Percentiles rank a stretch among this genome's conserved stretches.
phyloP scores from a whole-genome alignment of 2,329 filamentous ascomycete genomes.

The Epichloe sp. region DNA sequence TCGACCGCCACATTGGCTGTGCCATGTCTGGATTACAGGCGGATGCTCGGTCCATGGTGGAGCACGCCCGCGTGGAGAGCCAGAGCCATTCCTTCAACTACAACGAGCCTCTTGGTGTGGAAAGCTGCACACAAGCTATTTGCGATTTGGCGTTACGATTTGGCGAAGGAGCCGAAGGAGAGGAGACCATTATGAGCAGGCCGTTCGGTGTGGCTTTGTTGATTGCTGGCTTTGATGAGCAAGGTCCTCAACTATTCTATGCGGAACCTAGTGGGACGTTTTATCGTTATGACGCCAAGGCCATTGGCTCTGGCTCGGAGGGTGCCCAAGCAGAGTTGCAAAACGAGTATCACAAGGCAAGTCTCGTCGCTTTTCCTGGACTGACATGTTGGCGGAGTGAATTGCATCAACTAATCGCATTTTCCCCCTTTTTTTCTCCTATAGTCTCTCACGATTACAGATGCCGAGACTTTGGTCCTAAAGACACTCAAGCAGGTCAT shows the following conservation, averaged over 20 bases:
- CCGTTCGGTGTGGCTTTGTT: constrained; percentile 93
- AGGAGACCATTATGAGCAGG: constrained; percentile 97
- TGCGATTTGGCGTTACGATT: constrained; percentile 94
- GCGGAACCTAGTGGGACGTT: constrained; percentile 97
- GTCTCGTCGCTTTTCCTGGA: constrained; percentile 5
- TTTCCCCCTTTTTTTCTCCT: not conserved
- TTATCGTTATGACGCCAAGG: constrained; percentile 98
- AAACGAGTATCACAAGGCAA: constrained; percentile 91
- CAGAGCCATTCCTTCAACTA: constrained; percentile 98
- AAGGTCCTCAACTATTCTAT: constrained; percentile 93
- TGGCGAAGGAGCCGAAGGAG: constrained; percentile 91
- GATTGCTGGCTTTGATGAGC: constrained; percentile 94
- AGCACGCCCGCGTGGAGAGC: constrained; percentile 94
- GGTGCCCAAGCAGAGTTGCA: constrained; percentile 95
- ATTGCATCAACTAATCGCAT: not conserved
- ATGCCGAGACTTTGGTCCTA: constrained; percentile 88
- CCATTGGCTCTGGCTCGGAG: constrained; percentile 93
- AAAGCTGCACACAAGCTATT: constrained; percentile 98
- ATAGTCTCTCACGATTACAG: constrained; percentile 77
- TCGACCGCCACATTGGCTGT: constrained; percentile 96
- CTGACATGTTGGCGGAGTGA: not conserved
- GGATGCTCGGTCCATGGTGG: constrained; percentile 93
- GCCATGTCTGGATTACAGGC: constrained; percentile 98
- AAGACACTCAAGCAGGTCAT: constrained; percentile 99
- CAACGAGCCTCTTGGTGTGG: constrained; percentile 84